phyloP scores from a whole-genome alignment of 805 yeast species.

The Nadsonia fulvescens region DNA sequence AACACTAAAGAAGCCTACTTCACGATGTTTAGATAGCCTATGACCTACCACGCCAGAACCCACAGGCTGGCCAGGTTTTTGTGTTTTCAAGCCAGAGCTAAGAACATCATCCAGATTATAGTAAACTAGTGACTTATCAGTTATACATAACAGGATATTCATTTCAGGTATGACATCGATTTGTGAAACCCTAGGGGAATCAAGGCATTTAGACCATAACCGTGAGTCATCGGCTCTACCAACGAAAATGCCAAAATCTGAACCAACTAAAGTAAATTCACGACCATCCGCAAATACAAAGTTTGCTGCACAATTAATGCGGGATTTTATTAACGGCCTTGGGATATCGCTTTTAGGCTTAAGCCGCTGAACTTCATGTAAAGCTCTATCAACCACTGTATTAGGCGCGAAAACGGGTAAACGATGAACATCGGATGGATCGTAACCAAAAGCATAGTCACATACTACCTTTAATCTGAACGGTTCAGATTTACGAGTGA shows the following conservation, averaged over 20 bases:
- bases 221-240: conserved; percentile 3
- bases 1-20: conserved; percentile 42
- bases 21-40: conserved; percentile 19
- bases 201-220: conserved; percentile 27
- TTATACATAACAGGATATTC: conserved; percentile 37
- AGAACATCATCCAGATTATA: conserved; percentile 45
- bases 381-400: conserved; percentile 19
- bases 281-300: conserved; percentile 28
- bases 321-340: conserved; percentile 16
- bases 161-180: conserved; percentile 41
- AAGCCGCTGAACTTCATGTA: conserved; percentile 6
- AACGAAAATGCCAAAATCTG: conserved; percentile 11
- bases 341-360: conserved; percentile 7
- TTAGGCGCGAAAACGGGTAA: conserved; percentile 18
- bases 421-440: conserved; percentile 28
- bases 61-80: no score
- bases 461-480: conserved; percentile 35
- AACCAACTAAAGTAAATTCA: conserved; percentile 17
- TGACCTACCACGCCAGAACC: no score
- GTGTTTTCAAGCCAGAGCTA: conserved; percentile 11
- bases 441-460: conserved; percentile 47
- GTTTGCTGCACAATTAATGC: conserved; percentile 25
- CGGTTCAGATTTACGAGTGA: conserved; percentile 29
- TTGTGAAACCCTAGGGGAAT: conserved; percentile 33
- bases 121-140: conserved; percentile 41